Conservation (phyloP, 805 yeast species). For the Komagataella populi region DNA sequence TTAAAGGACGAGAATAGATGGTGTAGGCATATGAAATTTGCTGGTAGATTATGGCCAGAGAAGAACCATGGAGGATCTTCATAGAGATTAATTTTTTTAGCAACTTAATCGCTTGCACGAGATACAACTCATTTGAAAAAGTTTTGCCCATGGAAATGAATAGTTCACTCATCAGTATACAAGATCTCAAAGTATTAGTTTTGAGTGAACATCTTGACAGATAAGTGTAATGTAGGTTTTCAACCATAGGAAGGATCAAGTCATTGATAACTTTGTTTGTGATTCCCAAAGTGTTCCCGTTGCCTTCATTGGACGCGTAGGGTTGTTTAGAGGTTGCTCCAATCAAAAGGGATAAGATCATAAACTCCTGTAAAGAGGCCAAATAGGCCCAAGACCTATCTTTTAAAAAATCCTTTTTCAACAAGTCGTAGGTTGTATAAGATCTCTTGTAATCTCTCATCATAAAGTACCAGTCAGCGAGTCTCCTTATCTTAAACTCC, state of each 20-base stretch:
- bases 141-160: slow-evolving; percentile 29
- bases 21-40: slow-evolving; percentile 19
- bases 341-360: slow-evolving; percentile 58
- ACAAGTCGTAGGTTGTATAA: slow-evolving; percentile 67
- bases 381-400: slow-evolving; percentile 73
- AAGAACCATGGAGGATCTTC: slow-evolving; percentile 30
- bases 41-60: slow-evolving; percentile 23
- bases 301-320: slow-evolving; percentile 19
- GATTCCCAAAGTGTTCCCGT: slow-evolving; percentile 13
- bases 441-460: slow-evolving; percentile 82
- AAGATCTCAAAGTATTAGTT: slow-evolving; percentile 56
- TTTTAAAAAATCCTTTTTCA: slow-evolving; percentile 61
- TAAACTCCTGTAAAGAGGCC: slow-evolving; percentile 84
- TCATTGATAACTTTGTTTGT: slow-evolving; percentile 36
- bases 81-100: slow-evolving; percentile 29
- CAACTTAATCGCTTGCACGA: slow-evolving; percentile 29
- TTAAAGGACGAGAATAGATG: slow-evolving; percentile 5
- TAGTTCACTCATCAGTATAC: slow-evolving; percentile 59
- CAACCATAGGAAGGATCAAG: slow-evolving; percentile 46
- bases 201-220: slow-evolving; percentile 57
- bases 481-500: slow-evolving; percentile 63
- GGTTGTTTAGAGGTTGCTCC: slow-evolving; percentile 33
- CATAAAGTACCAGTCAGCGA: slow-evolving; percentile 91
- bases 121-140: slow-evolving; percentile 29
- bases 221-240: slow-evolving; percentile 63